A percentile compares a stretch with the other conserved stretches of the same genome.
These are phyloP conservation scores for Diversispora epigaea DNA, from an alignment of 192 early-diverging fungal genomes.

Conservation along the genomic window DNA sequence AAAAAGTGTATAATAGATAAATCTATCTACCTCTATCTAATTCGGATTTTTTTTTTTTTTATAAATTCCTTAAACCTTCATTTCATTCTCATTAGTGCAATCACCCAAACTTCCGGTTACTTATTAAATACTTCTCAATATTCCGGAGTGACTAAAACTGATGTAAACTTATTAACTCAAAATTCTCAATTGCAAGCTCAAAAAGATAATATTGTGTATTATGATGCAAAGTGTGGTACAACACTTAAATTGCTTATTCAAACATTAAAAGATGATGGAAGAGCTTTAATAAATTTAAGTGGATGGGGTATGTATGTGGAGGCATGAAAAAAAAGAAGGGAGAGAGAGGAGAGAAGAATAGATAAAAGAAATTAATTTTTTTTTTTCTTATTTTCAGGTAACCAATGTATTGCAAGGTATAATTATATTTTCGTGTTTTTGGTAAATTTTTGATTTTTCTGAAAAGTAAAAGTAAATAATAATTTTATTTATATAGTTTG, in stretches of 20 bases:
- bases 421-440: not conserved
- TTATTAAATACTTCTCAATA: not conserved
- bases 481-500: not conserved
- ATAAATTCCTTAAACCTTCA: too few relatives aligned
- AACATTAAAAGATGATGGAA: conserved; percentile 2
- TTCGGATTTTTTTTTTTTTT: too few relatives aligned
- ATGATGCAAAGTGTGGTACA: conserved; percentile 10
- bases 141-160: not conserved
- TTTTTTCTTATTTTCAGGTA: too few relatives aligned
- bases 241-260: not conserved
- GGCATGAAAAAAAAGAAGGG: not conserved
- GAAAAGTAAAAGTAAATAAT: not conserved
- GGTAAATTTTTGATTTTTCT: not conserved
- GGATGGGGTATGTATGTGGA: too few relatives aligned
- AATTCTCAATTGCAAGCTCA: not conserved
- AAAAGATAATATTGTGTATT: conserved; percentile 7
- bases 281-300: conserved; percentile 6
- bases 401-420: too few relatives aligned
- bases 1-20: too few relatives aligned
- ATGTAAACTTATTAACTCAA: not conserved
- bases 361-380: not conserved
- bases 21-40: too few relatives aligned
- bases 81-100: not conserved
- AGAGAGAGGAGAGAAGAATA: not conserved
- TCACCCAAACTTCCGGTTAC: not conserved